These are phyloP conservation scores for Termitomyces sp. DNA, from an alignment of 768 basidiomycete genomes.

Conservation along the genomic window DNA sequence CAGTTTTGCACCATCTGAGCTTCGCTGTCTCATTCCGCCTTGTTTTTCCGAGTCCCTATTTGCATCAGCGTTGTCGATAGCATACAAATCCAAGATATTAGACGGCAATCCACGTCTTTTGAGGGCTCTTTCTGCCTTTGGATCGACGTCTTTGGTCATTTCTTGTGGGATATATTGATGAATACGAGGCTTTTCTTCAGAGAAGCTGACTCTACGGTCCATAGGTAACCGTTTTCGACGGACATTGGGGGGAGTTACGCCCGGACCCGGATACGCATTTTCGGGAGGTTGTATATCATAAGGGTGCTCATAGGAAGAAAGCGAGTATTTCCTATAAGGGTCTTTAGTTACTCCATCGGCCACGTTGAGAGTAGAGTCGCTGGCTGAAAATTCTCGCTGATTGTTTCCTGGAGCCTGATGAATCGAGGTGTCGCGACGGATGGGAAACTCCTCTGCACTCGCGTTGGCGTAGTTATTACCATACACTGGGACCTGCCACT, in stretches of 20 bases:
- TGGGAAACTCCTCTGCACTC: conserved; percentile 21
- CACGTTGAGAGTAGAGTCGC: conserved; percentile 30
- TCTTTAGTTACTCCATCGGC: conserved; percentile 16
- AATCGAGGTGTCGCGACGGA: conserved; percentile 18
- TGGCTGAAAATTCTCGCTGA: conserved; percentile 29
- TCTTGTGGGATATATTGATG: conserved; percentile 19
- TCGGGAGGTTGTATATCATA: conserved; percentile 55
- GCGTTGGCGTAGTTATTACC: conserved; percentile 10
- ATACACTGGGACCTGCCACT: conserved; percentile 26
- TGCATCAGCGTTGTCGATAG: conserved; percentile 26
- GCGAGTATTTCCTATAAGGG: conserved; percentile 35
- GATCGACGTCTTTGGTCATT: conserved; percentile 12
- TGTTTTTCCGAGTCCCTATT: conserved; percentile 13
- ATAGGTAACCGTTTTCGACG: conserved; percentile 20
- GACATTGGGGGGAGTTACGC: conserved; percentile 13
- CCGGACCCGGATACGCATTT: conserved; percentile 29
- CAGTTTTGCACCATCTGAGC: conserved; percentile 13
- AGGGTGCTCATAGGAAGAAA: conserved; percentile 57
- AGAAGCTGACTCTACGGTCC: conserved; percentile 37
- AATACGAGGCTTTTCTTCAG: conserved; percentile 20
- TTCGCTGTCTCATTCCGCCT: conserved; percentile 7
- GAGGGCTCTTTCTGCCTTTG: conserved; percentile 25
- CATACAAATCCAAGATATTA: conserved; percentile 49
- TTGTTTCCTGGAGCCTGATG: conserved; percentile 5
- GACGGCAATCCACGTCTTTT: conserved; percentile 43